Base-by-base conservation (phyloP, 2,329 filamentous ascomycete species). In the Verticillium nubilum region DNA sequence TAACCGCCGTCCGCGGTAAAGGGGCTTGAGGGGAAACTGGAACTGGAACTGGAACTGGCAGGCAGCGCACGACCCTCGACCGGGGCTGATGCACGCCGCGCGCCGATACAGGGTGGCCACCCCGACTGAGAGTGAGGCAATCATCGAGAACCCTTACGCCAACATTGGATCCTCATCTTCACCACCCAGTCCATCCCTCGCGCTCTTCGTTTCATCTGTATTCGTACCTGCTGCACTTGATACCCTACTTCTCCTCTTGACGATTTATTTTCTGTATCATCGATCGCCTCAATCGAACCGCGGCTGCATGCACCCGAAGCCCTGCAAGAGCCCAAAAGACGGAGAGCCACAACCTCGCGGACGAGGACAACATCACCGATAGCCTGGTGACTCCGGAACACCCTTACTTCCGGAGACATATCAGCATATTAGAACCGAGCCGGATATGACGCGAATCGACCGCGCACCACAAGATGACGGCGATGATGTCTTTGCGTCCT, bases 401-500 rank as follows among this genome's bases (percentile, higher is more conserved):
- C 29, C 29, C 29, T 23, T 23, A 19, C n/a, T 19, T 1, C 35
- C 35, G 13, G 35, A 50, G 19, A 50, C 42, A 19, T 19, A 31
- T 19, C 42, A 50, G 9, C 15, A n/a, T n/a, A n/a, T n/a, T n/a
- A n/a, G n/a, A 23, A 3, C n/a, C 42, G 42, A 50, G n/a, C n/a
- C 42, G 25, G 42, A 50, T 12, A 50, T 50, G 42, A 50, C 42
- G 42, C n/a, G 42, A 23, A 23, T 50, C 42, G 42, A 50, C 19
- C n/a, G 19, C 19, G 19, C 42, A 19, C 19, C 42, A 23, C 42
- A 50, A 50, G 42, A 50, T 4, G 42, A 50, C 12, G 42, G 42
- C 42, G 42, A 50, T 23, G 42, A 50, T 19, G 25, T 86, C 56
- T 70, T 86, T 23, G 79, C 80, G 56, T 82, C 81, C 12, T 78